Evolutionary conservation across 1,284 basidiomycete genomes (phyloP), one percentile per base, ranked within the genome.

Genomic region (Tilletia indica): DNA sequence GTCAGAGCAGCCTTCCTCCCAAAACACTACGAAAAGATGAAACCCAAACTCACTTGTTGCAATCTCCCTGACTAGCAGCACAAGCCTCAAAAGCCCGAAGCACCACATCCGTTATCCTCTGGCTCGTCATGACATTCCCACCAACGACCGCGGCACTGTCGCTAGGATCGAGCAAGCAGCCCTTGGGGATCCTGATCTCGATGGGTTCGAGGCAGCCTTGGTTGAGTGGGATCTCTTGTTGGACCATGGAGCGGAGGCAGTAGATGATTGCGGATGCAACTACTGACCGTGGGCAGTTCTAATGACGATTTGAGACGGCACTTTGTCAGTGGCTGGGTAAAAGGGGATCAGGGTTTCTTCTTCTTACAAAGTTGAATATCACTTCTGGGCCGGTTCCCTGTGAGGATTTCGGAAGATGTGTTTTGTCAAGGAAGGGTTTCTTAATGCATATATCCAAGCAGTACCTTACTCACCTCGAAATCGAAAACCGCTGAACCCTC

Each of bases 241-340:
- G 91, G 36, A 97, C 88, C 92, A 99, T 95, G 14, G 93, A 89
- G 34, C 96, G 89, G 87, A 98, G 91, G 85, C 93, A 87, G 85
- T 98, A 99, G 78, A 98, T 96, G 74, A 97, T 91, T 0, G 95
- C 94, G 0, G 92, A 92, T 83, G 94, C 92, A 1, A 92, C 92
- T 54, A 98, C 94, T 2, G 91, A 78, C 2, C 74, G 74, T 1
- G 85, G 85, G 16, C 93, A 87, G 84, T 97, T 97, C 25, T 31
- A 31, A 31, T 31, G 25, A 31, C 25, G 25, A 31, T 31, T 0
- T 31, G 25, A 31, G 25, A 31, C 2, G 25, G 25, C 25, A 31
- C 25, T 31, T 31, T 31, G 25, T 31, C 25, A 31, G 25, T 31
- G 25, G 25, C 25, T 31, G 25, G 25, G 2, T 2, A 31, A 31